Evolutionary conservation across 192 early-diverging fungal genomes (phyloP), one percentile per base, ranked within the genome.

Genomic region (Podila verticillata): DNA sequence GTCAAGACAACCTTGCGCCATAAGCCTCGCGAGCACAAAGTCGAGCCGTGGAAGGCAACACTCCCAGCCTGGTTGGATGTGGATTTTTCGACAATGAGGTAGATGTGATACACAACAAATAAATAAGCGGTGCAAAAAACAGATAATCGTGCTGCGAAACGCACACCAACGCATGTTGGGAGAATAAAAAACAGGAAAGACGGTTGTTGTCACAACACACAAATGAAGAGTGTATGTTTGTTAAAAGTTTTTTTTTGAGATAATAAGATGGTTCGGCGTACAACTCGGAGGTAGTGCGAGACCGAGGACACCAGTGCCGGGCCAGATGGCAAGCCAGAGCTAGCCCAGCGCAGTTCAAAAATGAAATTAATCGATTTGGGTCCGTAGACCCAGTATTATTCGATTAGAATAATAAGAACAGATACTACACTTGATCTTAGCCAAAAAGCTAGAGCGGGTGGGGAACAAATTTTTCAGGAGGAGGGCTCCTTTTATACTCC

Each of bases 361-460:
- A 79, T 72, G 49, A 79, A 79, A 72, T 67, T 79, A 79, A 79
- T 79, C 75, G 69, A 44, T 70, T 79, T 80, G 70, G 65, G 29
- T 64, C 59, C 64, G 59, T 79, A 29, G 64, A 56, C 63, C 32
- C 65, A 64, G 63, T 79, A 71, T 79, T 70, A 71, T 79, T 71
- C 75, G 74, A 78, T 78, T 78, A 78, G 74, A 78, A 78, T 78
- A 78, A 78, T 78, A 78, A 78, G 74, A 93, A 93, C 92, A 93
- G 92, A 93, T 93, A 93, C 92, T 92, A 93, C 92, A 93, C 92
- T 93, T 93, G 92, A 92, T 92, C 90, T 92, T 91, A 93, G 92
- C 92, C 87, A 91, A 92, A 85, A 91, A 87, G 89, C 90, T 87
- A 87, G 91, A 93, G 91, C 90, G 89, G 91, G 90, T 91, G 66